Conservation (phyloP, 2,329 filamentous ascomycete genomes). For the Colletotrichum plurivorum region DNA sequence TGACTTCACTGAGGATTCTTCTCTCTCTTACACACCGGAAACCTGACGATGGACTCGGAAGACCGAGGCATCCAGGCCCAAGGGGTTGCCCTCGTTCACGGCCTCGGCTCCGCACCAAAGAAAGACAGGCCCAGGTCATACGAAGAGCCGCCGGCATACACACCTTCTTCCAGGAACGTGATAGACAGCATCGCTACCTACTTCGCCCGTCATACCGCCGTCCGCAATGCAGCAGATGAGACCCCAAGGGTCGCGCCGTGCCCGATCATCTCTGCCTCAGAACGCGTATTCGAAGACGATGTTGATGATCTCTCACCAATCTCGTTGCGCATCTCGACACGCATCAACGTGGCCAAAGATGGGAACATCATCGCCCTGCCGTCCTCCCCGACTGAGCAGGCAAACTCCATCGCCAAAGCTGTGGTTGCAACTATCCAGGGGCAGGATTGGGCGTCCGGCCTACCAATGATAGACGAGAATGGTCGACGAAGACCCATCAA, state of each 20-base stretch:
- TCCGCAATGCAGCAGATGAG: background rate
- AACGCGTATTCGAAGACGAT: background rate
- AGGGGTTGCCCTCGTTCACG: background rate
- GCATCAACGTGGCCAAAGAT: slow-evolving; percentile 60
- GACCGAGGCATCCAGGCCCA: background rate
- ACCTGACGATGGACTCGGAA: slow-evolving; percentile 2
- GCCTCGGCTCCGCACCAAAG: slow-evolving; percentile 13
- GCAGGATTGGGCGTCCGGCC: slow-evolving; percentile 56
- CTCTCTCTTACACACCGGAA: background rate
- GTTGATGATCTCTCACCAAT: slow-evolving; percentile 54
- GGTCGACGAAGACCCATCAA: slow-evolving; percentile 58
- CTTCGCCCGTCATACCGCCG: background rate
- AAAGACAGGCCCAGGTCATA: background rate
- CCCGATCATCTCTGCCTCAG: background rate
- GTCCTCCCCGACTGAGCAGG: slow-evolving; percentile 55
- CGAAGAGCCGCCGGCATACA: slow-evolving; percentile 41
- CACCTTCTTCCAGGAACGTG: slow-evolving; percentile 58
- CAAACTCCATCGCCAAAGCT: slow-evolving; percentile 59
- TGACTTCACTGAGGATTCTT: background rate
- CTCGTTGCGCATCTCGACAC: slow-evolving; percentile 62
- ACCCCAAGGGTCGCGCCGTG: background rate
- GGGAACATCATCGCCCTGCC: slow-evolving; percentile 64
- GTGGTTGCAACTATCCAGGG: slow-evolving; percentile 58
- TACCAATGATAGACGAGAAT: slow-evolving; percentile 63
- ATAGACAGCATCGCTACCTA: slow-evolving; percentile 74